Evolutionary conservation across 2,329 filamentous ascomycete species (phyloP).

Genomic region (Apiospora koreana): DNA sequence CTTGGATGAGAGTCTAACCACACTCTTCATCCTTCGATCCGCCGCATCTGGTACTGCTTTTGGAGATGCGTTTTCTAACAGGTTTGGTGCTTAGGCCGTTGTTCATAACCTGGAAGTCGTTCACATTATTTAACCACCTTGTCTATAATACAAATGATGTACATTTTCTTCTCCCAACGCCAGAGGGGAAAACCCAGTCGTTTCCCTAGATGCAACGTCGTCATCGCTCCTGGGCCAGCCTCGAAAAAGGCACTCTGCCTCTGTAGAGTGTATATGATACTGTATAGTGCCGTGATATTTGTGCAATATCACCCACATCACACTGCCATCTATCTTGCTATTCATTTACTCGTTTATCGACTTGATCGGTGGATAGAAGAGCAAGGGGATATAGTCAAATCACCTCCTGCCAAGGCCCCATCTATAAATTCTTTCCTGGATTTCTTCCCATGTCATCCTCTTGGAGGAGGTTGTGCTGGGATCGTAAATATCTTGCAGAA

Average conservation of each 20-base stretch:
- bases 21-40: not conserved
- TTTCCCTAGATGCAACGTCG: not conserved
- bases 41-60: not conserved
- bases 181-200: not conserved
- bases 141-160: conserved; percentile 7
- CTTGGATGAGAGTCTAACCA: not conserved
- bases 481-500: conserved; percentile 86
- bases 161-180: conserved; percentile 1
- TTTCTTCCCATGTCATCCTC: conserved; percentile 80
- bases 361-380: not conserved
- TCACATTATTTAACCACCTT: not conserved
- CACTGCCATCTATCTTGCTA: too few species aligned
- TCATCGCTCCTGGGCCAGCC: not conserved
- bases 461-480: conserved; percentile 64
- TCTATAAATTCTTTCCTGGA: conserved; percentile 79
- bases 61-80: not conserved
- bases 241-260: not conserved
- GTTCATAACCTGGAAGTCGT: not conserved
- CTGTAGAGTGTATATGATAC: not conserved
- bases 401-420: conserved; percentile 75
- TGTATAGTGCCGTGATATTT: not conserved
- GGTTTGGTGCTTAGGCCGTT: not conserved
- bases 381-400: not conserved
- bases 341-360: not conserved
- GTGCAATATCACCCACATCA: not conserved